Evolutionary conservation across 257 asterid genomes (phyloP).

Genomic region (Primulina eburnea): DNA sequence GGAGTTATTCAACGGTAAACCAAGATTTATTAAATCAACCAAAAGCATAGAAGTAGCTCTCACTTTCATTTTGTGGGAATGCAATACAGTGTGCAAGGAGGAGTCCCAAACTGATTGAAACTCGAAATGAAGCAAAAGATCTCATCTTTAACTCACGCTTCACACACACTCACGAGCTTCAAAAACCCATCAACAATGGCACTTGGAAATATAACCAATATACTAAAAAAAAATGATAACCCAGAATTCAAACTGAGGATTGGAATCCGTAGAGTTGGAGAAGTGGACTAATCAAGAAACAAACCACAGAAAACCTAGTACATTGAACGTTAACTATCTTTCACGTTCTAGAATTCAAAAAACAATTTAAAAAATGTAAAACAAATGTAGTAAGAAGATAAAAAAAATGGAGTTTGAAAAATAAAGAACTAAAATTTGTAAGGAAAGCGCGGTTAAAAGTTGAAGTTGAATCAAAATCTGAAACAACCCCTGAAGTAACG

Average conservation of each 20-base stretch:
- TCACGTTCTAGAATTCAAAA: not conserved
- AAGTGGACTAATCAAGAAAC: not conserved
- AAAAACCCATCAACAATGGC: not conserved
- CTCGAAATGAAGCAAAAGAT: conserved; percentile 31
- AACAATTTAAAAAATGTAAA: too few relatives aligned
- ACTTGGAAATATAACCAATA: not conserved
- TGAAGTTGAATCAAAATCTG: not conserved
- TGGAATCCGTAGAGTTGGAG: too few relatives aligned
- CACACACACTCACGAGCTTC: not conserved
- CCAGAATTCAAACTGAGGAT: not conserved
- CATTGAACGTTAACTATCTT: not conserved
- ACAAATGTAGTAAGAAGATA: not conserved
- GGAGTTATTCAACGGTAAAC: conserved; percentile 22
- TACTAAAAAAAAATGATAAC: not conserved
- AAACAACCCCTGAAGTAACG: too few relatives aligned
- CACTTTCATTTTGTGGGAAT: conserved; percentile 68
- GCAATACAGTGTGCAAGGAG: conserved; percentile 40
- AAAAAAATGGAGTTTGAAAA: not conserved
- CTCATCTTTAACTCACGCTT: conserved; percentile 38
- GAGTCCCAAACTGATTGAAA: conserved; percentile 40
- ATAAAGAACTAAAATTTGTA: too few relatives aligned
- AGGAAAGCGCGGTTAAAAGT: not conserved
- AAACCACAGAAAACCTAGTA: not conserved
- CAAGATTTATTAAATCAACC: conserved; percentile 38
- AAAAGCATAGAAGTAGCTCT: conserved; percentile 16